phyloP scores from a whole-genome alignment of 2,329 filamentous ascomycete species.

The Aspergillus intermedius region DNA sequence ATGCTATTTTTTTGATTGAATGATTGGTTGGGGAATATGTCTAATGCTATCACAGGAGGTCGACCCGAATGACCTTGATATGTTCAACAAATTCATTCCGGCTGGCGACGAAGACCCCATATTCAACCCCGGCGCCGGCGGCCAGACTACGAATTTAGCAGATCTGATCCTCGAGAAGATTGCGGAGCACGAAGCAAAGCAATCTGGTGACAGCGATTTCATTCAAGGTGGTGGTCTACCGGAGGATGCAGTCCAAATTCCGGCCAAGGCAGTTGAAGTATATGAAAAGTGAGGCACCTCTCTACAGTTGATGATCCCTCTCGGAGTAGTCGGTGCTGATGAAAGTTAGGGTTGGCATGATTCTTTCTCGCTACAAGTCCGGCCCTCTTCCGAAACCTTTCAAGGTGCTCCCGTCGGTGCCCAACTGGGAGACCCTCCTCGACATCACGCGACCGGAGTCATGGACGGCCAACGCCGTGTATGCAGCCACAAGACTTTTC shows the following conservation, averaged over 20 bases:
- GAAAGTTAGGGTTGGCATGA: conserved; percentile 63
- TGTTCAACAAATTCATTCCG: conserved; percentile 85
- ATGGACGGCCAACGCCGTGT: conserved; percentile 74
- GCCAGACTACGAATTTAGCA: conserved; percentile 69
- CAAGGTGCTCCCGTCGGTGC: conserved; percentile 89
- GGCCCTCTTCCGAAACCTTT: conserved; percentile 97
- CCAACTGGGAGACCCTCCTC: conserved; percentile 85
- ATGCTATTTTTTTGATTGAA: conserved; percentile 11
- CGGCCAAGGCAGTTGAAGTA: conserved; percentile 86
- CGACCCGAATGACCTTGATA: conserved; percentile 80
- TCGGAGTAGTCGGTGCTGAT: conserved; percentile 10
- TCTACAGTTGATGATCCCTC: background rate
- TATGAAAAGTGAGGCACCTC: conserved; percentile 66
- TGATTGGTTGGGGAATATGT: background rate
- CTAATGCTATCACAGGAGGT: conserved; percentile 54
- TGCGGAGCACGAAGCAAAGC: conserved; percentile 73
- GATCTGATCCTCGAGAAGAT: conserved; percentile 94
- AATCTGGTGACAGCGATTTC: conserved; percentile 38
- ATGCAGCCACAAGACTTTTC: conserved; percentile 87
- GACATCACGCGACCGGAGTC: conserved; percentile 73
- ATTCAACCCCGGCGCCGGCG: conserved; percentile 50
- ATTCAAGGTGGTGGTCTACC: conserved; percentile 52
- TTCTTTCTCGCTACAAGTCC: conserved; percentile 87
- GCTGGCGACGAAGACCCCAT: conserved; percentile 66
- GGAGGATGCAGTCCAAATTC: conserved; percentile 79